These are phyloP conservation scores for Tylopilus vinaceipallidus DNA, from an alignment of 768 basidiomycete genomes.

Conservation along the genomic window DNA sequence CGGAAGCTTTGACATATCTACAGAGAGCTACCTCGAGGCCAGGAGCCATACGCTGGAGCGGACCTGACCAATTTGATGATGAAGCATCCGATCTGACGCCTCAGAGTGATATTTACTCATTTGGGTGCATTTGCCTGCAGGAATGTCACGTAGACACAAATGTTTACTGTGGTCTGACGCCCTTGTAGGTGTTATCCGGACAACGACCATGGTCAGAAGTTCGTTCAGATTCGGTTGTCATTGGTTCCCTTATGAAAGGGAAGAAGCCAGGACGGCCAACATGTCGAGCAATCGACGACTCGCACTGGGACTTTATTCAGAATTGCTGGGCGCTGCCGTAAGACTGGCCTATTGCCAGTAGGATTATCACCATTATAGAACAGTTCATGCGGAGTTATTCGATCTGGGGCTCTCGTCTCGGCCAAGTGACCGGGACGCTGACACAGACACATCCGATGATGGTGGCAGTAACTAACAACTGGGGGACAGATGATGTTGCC, in stretches of 20 bases:
- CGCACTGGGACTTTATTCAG: constrained; percentile 11
- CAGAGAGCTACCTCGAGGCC: constrained; percentile 27
- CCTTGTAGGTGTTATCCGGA: constrained; percentile 23
- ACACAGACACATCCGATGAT: too few species aligned
- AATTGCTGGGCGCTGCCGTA: too few species aligned
- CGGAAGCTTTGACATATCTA: constrained; percentile 1
- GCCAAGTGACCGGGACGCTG: too few species aligned
- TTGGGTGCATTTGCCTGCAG: constrained; percentile 31
- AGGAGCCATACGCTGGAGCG: constrained; percentile 42
- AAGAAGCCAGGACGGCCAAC: constrained; percentile 2
- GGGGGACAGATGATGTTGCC: too few species aligned
- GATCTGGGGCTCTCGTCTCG: too few species aligned
- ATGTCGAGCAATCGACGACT: constrained; percentile 1
- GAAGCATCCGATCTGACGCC: not conserved
- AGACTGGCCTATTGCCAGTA: too few species aligned
- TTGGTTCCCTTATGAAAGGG: constrained; percentile 6
- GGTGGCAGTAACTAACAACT: too few species aligned
- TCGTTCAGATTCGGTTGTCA: not conserved
- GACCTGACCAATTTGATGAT: constrained; percentile 33
- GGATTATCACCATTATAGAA: too few species aligned
- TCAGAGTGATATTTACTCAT: constrained; percentile 20
- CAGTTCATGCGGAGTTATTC: too few species aligned
- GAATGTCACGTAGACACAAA: constrained; percentile 6
- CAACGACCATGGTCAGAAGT: constrained; percentile 12
- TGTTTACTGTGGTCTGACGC: not conserved